Conservation (phyloP, 306 rosid species). For the Hippophae tibetana region DNA sequence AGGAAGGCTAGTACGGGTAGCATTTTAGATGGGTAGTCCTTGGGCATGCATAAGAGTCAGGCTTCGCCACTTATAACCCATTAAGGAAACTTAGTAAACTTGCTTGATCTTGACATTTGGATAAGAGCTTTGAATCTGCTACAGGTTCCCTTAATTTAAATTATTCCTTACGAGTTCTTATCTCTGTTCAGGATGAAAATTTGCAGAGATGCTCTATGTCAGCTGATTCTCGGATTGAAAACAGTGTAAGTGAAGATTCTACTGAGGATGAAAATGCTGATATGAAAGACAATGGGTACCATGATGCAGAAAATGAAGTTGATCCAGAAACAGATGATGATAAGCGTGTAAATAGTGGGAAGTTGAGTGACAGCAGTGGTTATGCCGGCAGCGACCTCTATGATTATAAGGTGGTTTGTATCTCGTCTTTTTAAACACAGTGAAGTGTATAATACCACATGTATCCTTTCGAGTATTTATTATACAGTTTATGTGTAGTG, state of each 20-base stretch:
- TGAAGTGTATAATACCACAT: no score
- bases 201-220: constrained; percentile 88
- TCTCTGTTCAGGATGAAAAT: constrained; percentile 71
- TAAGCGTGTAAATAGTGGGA: constrained; percentile 86
- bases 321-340: constrained; percentile 93
- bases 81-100: no score
- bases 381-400: constrained; percentile 96
- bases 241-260: constrained; percentile 84
- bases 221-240: constrained; percentile 85
- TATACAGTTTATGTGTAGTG: no score
- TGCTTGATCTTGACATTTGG: background rate
- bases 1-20: background rate
- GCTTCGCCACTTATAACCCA: no score
- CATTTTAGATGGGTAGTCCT: background rate
- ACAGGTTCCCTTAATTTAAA: background rate
- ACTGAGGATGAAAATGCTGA: constrained; percentile 75
- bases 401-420: constrained; percentile 71
- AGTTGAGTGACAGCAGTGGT: constrained; percentile 95
- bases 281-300: constrained; percentile 82
- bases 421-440: background rate
- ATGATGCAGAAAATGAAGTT: constrained; percentile 89
- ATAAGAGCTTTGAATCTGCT: background rate
- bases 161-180: constrained; percentile 7
- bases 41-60: background rate
- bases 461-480: no score